Evolutionary conservation across 495 filamentous ascomycete genomes (phyloP).

Genomic region (Lophiotrema nucula): DNA sequence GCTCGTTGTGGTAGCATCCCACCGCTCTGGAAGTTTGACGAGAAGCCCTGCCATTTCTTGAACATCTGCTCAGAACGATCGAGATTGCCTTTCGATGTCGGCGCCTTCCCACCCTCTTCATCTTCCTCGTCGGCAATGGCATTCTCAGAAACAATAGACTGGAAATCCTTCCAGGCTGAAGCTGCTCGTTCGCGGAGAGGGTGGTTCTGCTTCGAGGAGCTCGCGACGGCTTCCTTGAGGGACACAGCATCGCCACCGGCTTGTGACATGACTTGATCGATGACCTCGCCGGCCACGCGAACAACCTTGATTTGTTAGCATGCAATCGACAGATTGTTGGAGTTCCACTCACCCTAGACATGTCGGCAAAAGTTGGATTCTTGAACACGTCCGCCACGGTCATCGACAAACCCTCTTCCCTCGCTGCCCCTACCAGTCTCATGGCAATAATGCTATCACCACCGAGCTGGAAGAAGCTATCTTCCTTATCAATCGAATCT

Average conservation of each 20-base stretch:
- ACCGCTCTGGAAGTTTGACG: background rate
- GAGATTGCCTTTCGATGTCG: background rate
- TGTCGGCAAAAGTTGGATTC: slow-evolving; percentile 24
- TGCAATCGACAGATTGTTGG: background rate
- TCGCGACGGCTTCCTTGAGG: background rate
- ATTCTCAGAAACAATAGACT: slow-evolving; percentile 25
- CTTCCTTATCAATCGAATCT: slow-evolving; percentile 22
- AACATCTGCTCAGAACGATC: slow-evolving; percentile 13
- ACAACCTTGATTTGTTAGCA: slow-evolving; percentile 21
- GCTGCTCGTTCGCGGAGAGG: slow-evolving; percentile 1
- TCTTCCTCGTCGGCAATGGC: slow-evolving; percentile 17
- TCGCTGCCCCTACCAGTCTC: slow-evolving; percentile 22
- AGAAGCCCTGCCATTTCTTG: slow-evolving; percentile 26
- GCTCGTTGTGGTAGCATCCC: background rate
- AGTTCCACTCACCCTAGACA: slow-evolving; percentile 18
- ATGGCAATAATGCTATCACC: slow-evolving; percentile 32
- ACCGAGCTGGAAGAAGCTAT: slow-evolving; percentile 27
- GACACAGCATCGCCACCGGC: slow-evolving; percentile 13
- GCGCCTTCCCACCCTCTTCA: background rate
- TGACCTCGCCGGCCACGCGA: slow-evolving; percentile 29
- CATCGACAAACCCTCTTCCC: slow-evolving; percentile 29
- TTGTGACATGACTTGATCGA: slow-evolving; percentile 31
- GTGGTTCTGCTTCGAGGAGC: background rate
- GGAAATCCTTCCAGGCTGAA: slow-evolving; percentile 22
- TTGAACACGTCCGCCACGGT: slow-evolving; percentile 31